These are phyloP conservation scores for Trypanosoma avium DNA, from an alignment of 208 protist genomes.

Conservation along the genomic window DNA sequence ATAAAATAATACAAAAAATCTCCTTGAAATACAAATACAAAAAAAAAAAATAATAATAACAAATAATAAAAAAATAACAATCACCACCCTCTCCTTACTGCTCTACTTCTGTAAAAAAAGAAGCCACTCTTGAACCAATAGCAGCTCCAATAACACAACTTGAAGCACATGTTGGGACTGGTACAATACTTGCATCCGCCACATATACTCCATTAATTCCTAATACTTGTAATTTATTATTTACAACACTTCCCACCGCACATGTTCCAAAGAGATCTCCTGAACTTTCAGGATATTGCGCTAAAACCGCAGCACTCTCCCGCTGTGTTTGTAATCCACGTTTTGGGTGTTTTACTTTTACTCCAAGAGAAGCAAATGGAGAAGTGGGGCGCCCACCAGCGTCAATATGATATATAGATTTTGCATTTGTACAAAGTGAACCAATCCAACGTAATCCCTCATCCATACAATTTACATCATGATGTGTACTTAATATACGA, in stretches of 20 bases:
- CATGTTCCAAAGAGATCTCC: conserved; percentile 72
- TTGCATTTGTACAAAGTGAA: conserved; percentile 43
- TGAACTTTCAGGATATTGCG: conserved; percentile 35
- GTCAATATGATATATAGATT: conserved; percentile 44
- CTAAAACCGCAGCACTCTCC: conserved; percentile 59
- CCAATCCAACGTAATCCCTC: conserved; percentile 74
- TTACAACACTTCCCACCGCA: conserved; percentile 65
- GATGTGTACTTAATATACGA: conserved; percentile 42
- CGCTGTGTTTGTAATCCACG: conserved; percentile 41
- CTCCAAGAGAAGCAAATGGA: conserved; percentile 57
- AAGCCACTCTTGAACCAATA: conserved; percentile 59
- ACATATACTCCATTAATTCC: conserved; percentile 61
- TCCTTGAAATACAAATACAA: conserved; percentile 5
- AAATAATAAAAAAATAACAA: conserved; percentile 11
- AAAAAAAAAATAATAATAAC: conserved; percentile 8
- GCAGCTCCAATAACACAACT: conserved; percentile 51
- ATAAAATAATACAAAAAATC: too few relatives aligned
- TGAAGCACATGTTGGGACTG: conserved; percentile 60
- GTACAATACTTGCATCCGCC: conserved; percentile 72
- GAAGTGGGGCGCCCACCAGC: conserved; percentile 30
- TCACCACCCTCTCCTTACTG: background rate
- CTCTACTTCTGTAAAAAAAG: conserved; percentile 15
- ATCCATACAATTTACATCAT: conserved; percentile 72
- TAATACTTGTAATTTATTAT: conserved; percentile 43
- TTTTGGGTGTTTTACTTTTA: conserved; percentile 37